Percentiles rank a stretch among this genome's conserved stretches.
phyloP scores from a whole-genome alignment of 1,284 basidiomycete species.

The Rhodofomes roseus region DNA sequence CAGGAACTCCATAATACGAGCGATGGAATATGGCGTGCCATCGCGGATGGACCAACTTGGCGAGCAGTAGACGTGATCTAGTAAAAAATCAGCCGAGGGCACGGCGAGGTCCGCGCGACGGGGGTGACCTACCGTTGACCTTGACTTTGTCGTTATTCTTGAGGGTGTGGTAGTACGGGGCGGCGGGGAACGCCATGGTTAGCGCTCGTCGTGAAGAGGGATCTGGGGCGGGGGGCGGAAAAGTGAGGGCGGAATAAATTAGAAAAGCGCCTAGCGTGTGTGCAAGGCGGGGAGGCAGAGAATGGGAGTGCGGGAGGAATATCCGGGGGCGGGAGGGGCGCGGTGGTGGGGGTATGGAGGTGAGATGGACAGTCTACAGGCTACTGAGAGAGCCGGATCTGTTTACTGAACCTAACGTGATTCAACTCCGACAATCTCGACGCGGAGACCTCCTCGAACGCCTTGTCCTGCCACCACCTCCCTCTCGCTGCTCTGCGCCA shows the following conservation, averaged over 20 bases:
- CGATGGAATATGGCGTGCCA: constrained; percentile 90
- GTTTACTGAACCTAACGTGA: constrained; percentile 23
- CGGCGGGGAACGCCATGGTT: constrained; percentile 20
- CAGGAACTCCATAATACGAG: constrained; percentile 94
- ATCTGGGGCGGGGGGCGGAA: constrained; percentile 5
- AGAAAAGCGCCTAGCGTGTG: constrained; percentile 3
- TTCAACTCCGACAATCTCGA: constrained; percentile 24
- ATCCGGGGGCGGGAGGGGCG: constrained; percentile 10
- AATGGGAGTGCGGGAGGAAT: constrained; percentile 7
- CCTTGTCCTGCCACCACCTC: neutral
- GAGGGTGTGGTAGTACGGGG: constrained; percentile 39
- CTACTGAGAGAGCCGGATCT: constrained; percentile 19
- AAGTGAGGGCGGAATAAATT: neutral
- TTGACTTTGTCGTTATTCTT: constrained; percentile 79
- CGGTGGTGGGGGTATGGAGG: constrained; percentile 20
- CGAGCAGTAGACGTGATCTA: constrained; percentile 95
- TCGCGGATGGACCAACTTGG: constrained; percentile 88
- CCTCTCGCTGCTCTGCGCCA: neutral
- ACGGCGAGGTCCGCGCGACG: constrained; percentile 7
- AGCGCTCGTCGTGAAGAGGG: constrained; percentile 11
- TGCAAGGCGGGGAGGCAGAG: neutral
- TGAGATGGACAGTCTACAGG: constrained; percentile 14
- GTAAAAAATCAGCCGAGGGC: constrained; percentile 33
- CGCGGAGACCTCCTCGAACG: constrained; percentile 20
- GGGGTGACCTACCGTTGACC: constrained; percentile 63